Evolutionary conservation across 1,139 yeast genomes (phyloP), one percentile per base, ranked within the genome.

Genomic region (Lizanozyma gosingica): DNA sequence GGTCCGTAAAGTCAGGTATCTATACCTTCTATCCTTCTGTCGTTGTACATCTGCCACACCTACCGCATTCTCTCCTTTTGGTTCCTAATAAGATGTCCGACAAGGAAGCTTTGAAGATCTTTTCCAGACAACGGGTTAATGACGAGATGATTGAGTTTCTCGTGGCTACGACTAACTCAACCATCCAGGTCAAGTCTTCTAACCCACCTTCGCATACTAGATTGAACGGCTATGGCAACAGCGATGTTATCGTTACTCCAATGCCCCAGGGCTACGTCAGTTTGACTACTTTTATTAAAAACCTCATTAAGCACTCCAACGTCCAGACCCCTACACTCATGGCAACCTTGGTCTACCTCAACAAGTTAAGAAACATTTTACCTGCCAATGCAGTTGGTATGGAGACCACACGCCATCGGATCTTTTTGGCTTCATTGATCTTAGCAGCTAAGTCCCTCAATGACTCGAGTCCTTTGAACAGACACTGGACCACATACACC

Each of bases 251-350:
- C 38, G 59, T 62, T 33, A 52, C 57, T 37, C 65, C 64, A 4
- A 49, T 56, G 11, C 32, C 41, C 18, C 55, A 52, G 42, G 55
- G 51, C 29, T 47, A 44, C 35, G 57, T 62, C 29, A 51, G 67
- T 4, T 58, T 92, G 46, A 67, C 68, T 37, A 64, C 65, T 15
- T 90, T 90, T 65, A 88, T 90, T 51, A 72, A 78, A 47, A 76
- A 74, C 39, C 67, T 90, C 49, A 81, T 90, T 46, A 71, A 69
- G 43, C 79, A 83, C 54, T 86, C 96, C 14, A 88, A 90, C 57
- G 97, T 92, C 17, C 97, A 90, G 63, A 85, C 95, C 3, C 90
- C 97, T 35, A 92, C 97, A 1, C 71, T 92, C 42, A 90, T 92
- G 97, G 82, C 97, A 15, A 76, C 95, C 2, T 68, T 87, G 41